Percentiles rank a stretch among this genome's conserved stretches.
phyloP scores from a whole-genome alignment of 2,329 filamentous ascomycete genomes.

The Colletotrichum musicola region DNA sequence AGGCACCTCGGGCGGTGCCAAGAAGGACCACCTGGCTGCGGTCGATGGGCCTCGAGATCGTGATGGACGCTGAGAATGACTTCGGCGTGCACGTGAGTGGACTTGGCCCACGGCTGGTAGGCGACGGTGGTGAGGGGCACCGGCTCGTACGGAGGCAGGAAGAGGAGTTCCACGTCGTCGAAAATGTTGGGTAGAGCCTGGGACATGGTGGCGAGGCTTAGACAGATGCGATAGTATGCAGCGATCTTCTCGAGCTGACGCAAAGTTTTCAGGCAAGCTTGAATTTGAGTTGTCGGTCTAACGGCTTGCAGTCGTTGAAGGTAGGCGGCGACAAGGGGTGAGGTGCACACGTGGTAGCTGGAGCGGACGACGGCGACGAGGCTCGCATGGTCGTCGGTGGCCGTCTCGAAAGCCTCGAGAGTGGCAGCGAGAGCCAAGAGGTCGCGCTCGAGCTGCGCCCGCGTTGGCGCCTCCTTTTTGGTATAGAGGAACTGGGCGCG shows the following conservation, averaged over 20 bases:
- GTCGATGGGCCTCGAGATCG: slow-evolving; percentile 21
- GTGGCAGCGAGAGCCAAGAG: slow-evolving; percentile 27
- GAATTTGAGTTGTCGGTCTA: slow-evolving; percentile 36
- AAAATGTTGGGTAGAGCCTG: slow-evolving; percentile 24
- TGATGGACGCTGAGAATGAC: slow-evolving; percentile 37
- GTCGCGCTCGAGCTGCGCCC: slow-evolving; percentile 18
- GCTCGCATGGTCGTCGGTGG: slow-evolving; percentile 17
- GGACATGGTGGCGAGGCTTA: slow-evolving; percentile 19
- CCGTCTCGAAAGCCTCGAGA: slow-evolving; percentile 32
- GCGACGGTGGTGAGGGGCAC: slow-evolving; percentile 33
- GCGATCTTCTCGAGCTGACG: slow-evolving; percentile 40
- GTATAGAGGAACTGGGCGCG: slow-evolving; percentile 34
- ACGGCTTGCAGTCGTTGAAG: slow-evolving; percentile 28
- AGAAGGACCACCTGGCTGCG: not conserved
- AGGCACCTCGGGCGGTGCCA: slow-evolving; percentile 36
- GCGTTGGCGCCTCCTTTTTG: slow-evolving; percentile 26
- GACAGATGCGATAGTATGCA: slow-evolving; percentile 38
- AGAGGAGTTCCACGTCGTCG: slow-evolving; percentile 24
- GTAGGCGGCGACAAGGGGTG: slow-evolving; percentile 22
- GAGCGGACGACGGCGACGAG: slow-evolving; percentile 26
- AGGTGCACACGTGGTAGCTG: slow-evolving; percentile 33
- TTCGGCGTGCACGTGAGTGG: slow-evolving; percentile 39
- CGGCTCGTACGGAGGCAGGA: slow-evolving; percentile 36
- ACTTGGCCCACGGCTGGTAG: slow-evolving; percentile 38
- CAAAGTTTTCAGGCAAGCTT: slow-evolving; percentile 39